phyloP scores from a whole-genome alignment of 257 asterid genomes.

The Gynochthodes officinalis region DNA sequence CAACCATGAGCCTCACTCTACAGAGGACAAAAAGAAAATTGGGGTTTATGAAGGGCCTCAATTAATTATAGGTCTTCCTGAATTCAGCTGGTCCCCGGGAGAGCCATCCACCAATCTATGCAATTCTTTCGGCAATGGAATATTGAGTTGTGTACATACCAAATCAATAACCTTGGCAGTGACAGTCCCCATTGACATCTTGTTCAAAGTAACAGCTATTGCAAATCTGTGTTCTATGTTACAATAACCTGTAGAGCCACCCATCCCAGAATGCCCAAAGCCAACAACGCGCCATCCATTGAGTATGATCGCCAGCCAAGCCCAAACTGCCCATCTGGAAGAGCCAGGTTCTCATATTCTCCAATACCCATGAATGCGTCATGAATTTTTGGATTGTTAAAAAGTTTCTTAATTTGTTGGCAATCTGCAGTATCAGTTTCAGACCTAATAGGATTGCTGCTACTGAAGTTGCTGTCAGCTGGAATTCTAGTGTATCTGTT shows the following conservation, averaged over 20 bases:
- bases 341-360: slow-evolving; percentile 58
- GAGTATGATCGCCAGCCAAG: slow-evolving; percentile 81
- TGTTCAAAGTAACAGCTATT: slow-evolving; percentile 74
- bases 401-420: slow-evolving; percentile 35
- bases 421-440: slow-evolving; percentile 2
- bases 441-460: slow-evolving; percentile 10
- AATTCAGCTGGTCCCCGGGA: slow-evolving; percentile 31
- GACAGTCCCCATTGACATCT: slow-evolving; percentile 76
- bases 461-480: slow-evolving; percentile 24
- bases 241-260: slow-evolving; percentile 89
- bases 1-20: not conserved
- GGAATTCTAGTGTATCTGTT: slow-evolving; percentile 46
- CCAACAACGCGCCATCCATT: slow-evolving; percentile 63
- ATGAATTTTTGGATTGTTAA: slow-evolving; percentile 54
- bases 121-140: slow-evolving; percentile 74
- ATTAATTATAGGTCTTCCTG: slow-evolving; percentile 61
- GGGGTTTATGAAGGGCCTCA: no score
- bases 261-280: slow-evolving; percentile 92
- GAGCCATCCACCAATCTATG: slow-evolving; percentile 50
- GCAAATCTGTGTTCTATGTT: slow-evolving; percentile 68
- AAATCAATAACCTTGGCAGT: slow-evolving; percentile 73
- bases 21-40: no score
- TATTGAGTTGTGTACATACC: slow-evolving; percentile 77
- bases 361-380: slow-evolving; percentile 78
- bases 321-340: slow-evolving; percentile 64